These are phyloP conservation scores for Alternaria conjuncta DNA, from an alignment of 2,329 filamentous ascomycete species.

Conservation along the genomic window DNA sequence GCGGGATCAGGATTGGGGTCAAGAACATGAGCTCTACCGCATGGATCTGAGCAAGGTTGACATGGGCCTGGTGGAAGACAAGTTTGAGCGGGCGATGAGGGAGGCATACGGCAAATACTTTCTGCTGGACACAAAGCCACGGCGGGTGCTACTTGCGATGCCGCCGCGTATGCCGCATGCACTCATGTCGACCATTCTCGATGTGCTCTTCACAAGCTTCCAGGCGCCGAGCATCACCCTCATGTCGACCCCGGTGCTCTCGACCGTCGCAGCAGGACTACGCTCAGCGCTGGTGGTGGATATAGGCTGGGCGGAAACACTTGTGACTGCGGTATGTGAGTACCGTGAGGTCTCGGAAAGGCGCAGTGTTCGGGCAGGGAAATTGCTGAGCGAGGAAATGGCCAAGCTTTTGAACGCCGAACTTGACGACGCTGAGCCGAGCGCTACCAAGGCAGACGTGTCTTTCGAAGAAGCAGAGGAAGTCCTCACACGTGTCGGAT, in stretches of 20 bases:
- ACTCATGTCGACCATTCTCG: slow-evolving; percentile 75
- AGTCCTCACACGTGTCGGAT: slow-evolving; percentile 74
- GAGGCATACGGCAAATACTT: slow-evolving; percentile 82
- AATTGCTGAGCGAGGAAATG: slow-evolving; percentile 71
- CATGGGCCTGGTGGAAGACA: slow-evolving; percentile 81
- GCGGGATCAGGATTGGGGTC: slow-evolving; percentile 64
- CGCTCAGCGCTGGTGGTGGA: slow-evolving; percentile 88
- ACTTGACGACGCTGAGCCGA: slow-evolving; percentile 39
- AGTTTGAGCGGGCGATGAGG: slow-evolving; percentile 80
- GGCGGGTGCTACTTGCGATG: slow-evolving; percentile 75
- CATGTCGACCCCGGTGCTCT: slow-evolving; percentile 76
- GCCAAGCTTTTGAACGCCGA: slow-evolving; percentile 66
- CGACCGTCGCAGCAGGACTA: slow-evolving; percentile 78
- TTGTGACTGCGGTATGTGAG: slow-evolving; percentile 86
- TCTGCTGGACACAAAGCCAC: slow-evolving; percentile 74
- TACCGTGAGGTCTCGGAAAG: slow-evolving; percentile 79
- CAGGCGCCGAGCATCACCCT: slow-evolving; percentile 82
- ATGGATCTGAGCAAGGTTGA: slow-evolving; percentile 76
- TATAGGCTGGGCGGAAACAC: slow-evolving; percentile 90
- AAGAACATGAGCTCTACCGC: slow-evolving; percentile 76
- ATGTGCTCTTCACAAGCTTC: slow-evolving; percentile 80
- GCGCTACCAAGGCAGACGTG: slow-evolving; percentile 35
- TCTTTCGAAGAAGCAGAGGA: slow-evolving; percentile 83
- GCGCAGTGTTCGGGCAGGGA: slow-evolving; percentile 77
- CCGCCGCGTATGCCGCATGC: slow-evolving; percentile 80